Evolutionary conservation across 306 rosid genomes (phyloP), one percentile per base, ranked within the genome.

Genomic region (Pyrus betulifolia): DNA sequence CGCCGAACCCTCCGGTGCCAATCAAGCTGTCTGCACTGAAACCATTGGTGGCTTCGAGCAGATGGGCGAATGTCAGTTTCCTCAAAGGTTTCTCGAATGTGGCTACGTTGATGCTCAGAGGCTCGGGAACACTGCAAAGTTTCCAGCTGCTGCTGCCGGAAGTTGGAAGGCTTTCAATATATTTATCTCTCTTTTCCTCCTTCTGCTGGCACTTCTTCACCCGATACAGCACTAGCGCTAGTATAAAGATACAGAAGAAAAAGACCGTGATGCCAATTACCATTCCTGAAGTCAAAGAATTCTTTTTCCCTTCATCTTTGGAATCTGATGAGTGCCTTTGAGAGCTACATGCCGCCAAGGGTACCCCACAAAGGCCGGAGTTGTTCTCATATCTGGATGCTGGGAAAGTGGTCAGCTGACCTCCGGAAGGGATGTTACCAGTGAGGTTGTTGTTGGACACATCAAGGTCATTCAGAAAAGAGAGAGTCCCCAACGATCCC

Each of bases 1-100:
- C 91, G 4, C 97, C 97, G n/a, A 91, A 91, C 35, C 97, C 97
- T 44, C 97, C 97, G 6, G 90, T 86, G 30, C 97, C 97, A 31
- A 91, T 89, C 87, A 89, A 71, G 79, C 95, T 91, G 30, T 86
- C 92, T 3, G 88, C 76, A 46, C 93, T 85, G 81, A 91, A 91
- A 69, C 97, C 97, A 5, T 91, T 89, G 8, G 97, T 91, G 31
- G 97, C 97, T 85, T 91, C 93, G 0, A 91, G 92, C 71, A 91
- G 91, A 83, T 91, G 92, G 1, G 88, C 89, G 10, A 91, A 89
- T 11, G 91, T 89, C 76, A 91, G 65, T 81, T 91, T 91, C 33
- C 90, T 69, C 76, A 91, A 72, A 38, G 93, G 93, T n/a, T 89
- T 91, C 85, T 91, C 93, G 15, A 91, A 86, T 45, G 96, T 80